Evolutionary conservation across 2,329 filamentous ascomycete species (phyloP), one percentile per base, ranked within the genome.

Genomic region (Albophoma yamanashiensis): DNA sequence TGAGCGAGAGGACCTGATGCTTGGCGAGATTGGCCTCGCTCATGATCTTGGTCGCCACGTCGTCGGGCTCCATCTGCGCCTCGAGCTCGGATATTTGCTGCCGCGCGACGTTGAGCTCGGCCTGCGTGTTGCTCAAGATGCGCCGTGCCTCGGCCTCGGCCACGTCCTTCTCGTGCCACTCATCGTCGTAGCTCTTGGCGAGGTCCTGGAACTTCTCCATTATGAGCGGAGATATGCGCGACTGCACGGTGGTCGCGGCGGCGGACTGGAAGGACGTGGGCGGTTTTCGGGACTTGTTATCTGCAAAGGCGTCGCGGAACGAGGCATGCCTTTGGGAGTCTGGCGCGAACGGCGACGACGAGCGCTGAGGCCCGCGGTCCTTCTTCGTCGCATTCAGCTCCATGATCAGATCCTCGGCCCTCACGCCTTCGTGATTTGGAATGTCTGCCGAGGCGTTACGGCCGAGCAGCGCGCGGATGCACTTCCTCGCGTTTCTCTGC

Each of bases 361-460:
- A 96, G 8, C 89, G 81, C 62, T 90, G 84, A 15, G 86, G 87
- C 7, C 82, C 80, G 59, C 87, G 83, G 57, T 88, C 82, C 63
- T 88, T 85, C 73, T 85, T 80, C 1, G 81, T 81, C 1, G 85
- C 86, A 62, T 96, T 94, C 43, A 88, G 73, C 62, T 87, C 81
- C 69, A 89, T 87, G 66, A 96, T 91, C 58, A 96, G 79, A 64
- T 93, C 88, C 67, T 96, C 90, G 14, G 92, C 92, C 1, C 90
- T 89, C 63, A 96, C 82, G 36, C 92, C 91, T 60, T 91, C 85
- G 58, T 85, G 79, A 71, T 97, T 99, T 25, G 85, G 81, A 59
- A 97, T 88, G 67, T 96, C 87, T 0, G 91, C 89, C 3, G 87
- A 85, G 4, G 92, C 92, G 62, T 92, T 91, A 57, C 93, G 88